phyloP scores from a whole-genome alignment of 2,329 filamentous ascomycete species.

The Aspergillus sp. region DNA sequence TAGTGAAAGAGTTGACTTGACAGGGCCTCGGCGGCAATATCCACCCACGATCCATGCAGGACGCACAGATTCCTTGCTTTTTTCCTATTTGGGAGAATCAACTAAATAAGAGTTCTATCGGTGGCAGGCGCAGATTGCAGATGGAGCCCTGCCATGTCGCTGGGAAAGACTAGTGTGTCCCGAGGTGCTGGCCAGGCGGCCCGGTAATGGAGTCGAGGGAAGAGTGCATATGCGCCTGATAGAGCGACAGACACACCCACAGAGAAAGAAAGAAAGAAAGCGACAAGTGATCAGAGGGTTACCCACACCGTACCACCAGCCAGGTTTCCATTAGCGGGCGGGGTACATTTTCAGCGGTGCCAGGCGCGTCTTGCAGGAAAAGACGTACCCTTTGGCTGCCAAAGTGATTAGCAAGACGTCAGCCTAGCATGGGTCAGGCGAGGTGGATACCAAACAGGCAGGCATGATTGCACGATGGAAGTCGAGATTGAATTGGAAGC shows the following conservation, averaged over 20 bases:
- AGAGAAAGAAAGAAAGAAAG: no score
- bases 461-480: background rate
- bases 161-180: constrained; percentile 16
- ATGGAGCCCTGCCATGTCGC: constrained; percentile 12
- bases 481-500: background rate
- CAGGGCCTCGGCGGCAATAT: constrained; percentile 12
- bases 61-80: constrained; percentile 17
- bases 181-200: constrained; percentile 15
- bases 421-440: constrained; percentile 15
- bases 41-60: constrained; percentile 12
- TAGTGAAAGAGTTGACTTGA: constrained; percentile 11
- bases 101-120: constrained; percentile 3
- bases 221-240: constrained; percentile 6
- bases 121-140: constrained; percentile 3
- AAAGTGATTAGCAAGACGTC: constrained; percentile 15
- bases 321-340: constrained; percentile 17
- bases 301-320: constrained; percentile 1
- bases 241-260: no score
- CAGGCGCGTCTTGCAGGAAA: constrained; percentile 3
- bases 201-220: constrained; percentile 11
- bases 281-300: background rate
- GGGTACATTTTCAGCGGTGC: constrained; percentile 11
- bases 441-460: background rate
- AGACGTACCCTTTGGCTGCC: no score
- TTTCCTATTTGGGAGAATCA: background rate